Conservation (phyloP, 75 land plant genomes). For the Pinus albicaulis region DNA sequence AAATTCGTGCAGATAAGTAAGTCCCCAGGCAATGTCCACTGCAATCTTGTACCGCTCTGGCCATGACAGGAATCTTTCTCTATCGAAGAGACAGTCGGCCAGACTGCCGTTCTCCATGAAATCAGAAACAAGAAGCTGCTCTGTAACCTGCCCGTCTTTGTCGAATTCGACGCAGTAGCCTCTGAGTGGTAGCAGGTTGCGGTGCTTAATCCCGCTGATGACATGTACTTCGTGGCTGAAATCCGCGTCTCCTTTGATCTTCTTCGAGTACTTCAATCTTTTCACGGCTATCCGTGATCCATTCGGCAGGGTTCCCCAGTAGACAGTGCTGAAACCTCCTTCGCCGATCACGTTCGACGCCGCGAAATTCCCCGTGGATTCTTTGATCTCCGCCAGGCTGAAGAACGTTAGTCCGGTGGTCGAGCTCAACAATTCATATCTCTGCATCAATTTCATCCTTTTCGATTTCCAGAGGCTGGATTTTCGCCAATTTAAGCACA, state of each 20-base stretch:
- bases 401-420: not conserved
- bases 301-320: constrained; percentile 28
- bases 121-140: constrained; percentile 13
- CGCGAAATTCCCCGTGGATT: constrained; percentile 24
- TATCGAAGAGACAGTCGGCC: constrained; percentile 1
- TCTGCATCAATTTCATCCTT: not conserved
- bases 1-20: constrained; percentile 36
- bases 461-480: not conserved
- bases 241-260: constrained; percentile 18
- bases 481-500: too few relatives aligned
- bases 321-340: constrained; percentile 51
- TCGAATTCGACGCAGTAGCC: constrained; percentile 23
- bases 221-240: constrained; percentile 25
- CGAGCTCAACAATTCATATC: not conserved
- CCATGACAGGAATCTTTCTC: not conserved
- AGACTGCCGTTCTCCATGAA: constrained; percentile 16
- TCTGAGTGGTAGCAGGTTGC: constrained; percentile 35
- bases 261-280: constrained; percentile 11
- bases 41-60: constrained; percentile 16
- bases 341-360: constrained; percentile 30
- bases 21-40: constrained; percentile 26
- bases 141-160: not conserved
- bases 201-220: constrained; percentile 45
- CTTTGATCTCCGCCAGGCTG: not conserved
- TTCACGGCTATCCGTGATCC: constrained; percentile 35